Evolutionary conservation across 768 basidiomycete genomes (phyloP).

Genomic region (Austroboletus eburneus): DNA sequence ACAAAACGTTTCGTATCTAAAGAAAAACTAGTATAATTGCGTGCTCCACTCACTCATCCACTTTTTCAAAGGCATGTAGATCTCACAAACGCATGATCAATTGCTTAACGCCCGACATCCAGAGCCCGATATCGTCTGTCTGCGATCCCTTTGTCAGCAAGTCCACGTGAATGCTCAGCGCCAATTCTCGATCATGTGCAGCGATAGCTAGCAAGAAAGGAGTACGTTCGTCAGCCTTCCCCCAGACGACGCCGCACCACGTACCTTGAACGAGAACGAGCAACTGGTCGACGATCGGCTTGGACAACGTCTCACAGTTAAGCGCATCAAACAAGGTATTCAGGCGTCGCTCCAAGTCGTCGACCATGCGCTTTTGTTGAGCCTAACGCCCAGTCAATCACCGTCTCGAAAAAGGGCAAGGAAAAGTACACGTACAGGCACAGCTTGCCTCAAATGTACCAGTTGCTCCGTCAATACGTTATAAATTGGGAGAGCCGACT

Average conservation of each 20-base stretch:
- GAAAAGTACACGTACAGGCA: conserved; percentile 57
- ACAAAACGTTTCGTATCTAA: too few species aligned
- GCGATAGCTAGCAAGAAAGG: conserved; percentile 73
- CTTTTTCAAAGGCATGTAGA: too few species aligned
- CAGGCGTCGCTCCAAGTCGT: conserved; percentile 83
- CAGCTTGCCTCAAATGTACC: conserved; percentile 62
- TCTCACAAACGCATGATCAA: conserved; percentile 65
- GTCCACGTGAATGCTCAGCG: conserved; percentile 81
- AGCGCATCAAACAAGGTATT: conserved; percentile 87
- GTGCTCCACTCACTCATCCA: too few species aligned
- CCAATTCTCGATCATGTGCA: conserved; percentile 68
- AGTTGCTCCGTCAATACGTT: conserved; percentile 62
- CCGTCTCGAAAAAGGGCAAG: background rate
- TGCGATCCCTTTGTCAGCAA: conserved; percentile 75
- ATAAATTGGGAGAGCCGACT: conserved; percentile 59
- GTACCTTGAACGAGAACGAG: conserved; percentile 69
- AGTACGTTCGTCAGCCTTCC: background rate
- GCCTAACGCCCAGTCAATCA: conserved; percentile 40
- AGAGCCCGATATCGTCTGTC: conserved; percentile 78
- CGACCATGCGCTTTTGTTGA: conserved; percentile 77
- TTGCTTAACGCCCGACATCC: conserved; percentile 91
- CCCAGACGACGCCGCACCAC: conserved; percentile 18
- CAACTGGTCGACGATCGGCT: conserved; percentile 66
- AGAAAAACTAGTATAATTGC: too few species aligned
- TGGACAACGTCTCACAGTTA: conserved; percentile 82